These are phyloP conservation scores for Beauveria caledonica DNA, from an alignment of 2,329 filamentous ascomycete species.

Conservation along the genomic window DNA sequence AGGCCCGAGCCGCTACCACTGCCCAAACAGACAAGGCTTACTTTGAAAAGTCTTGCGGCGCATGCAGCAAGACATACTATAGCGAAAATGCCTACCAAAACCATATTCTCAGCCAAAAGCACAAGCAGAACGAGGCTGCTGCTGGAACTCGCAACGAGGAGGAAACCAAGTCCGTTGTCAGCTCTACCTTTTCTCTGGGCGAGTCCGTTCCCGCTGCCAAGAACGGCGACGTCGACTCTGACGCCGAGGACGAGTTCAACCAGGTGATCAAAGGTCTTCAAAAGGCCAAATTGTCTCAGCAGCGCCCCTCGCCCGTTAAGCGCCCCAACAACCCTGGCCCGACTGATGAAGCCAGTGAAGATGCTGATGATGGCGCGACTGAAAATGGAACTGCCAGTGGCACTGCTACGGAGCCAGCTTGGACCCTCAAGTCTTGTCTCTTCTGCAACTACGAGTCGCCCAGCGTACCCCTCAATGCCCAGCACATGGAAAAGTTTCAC, in stretches of 20 bases:
- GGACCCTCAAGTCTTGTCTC: slow-evolving; percentile 56
- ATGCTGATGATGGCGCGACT: slow-evolving; percentile 30
- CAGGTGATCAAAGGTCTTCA: slow-evolving; percentile 72
- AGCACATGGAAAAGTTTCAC: slow-evolving; percentile 88
- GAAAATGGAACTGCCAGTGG: slow-evolving; percentile 32
- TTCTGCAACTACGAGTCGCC: slow-evolving; percentile 89
- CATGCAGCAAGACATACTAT: slow-evolving; percentile 88
- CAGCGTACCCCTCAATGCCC: slow-evolving; percentile 63
- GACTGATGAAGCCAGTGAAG: slow-evolving; percentile 41
- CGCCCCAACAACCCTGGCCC: slow-evolving; percentile 44
- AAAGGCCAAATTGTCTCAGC: slow-evolving; percentile 57
- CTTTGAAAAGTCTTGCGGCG: slow-evolving; percentile 74
- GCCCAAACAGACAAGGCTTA: slow-evolving; percentile 82
- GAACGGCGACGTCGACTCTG: slow-evolving; percentile 49
- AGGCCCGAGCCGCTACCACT: slow-evolving; percentile 75
- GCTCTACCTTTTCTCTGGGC: slow-evolving; percentile 84
- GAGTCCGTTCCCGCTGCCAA: slow-evolving; percentile 54
- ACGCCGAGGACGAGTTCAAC: slow-evolving; percentile 66
- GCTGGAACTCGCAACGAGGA: slow-evolving; percentile 43
- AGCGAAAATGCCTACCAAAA: slow-evolving; percentile 95
- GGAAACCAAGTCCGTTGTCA: slow-evolving; percentile 74
- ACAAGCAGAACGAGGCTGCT: slow-evolving; percentile 54
- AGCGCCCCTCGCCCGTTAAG: slow-evolving; percentile 42
- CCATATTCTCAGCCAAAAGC: slow-evolving; percentile 84
- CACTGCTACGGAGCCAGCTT: slow-evolving; percentile 24